Evolutionary conservation across 140 eudicot genomes (phyloP).

Genomic region (Oenanthe javanica): DNA sequence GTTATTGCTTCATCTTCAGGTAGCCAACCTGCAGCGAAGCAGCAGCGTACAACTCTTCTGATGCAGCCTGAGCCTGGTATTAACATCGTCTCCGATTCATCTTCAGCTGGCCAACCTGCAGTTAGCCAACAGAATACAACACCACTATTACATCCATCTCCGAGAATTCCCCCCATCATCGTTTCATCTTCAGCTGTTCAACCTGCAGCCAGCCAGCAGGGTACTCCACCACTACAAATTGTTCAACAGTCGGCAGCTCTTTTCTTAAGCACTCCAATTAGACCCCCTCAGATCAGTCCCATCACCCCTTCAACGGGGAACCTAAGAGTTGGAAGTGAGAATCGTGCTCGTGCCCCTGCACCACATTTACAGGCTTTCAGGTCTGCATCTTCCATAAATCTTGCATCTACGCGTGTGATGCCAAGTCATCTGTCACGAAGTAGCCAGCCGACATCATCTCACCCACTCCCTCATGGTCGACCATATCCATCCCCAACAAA

Average conservation of each 20-base stretch:
- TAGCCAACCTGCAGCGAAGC: not conserved
- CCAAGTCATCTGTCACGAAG: slow-evolving; percentile 23
- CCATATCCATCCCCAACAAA: slow-evolving; percentile 16
- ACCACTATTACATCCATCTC: slow-evolving; percentile 21
- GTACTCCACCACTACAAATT: slow-evolving; percentile 21
- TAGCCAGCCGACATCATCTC: slow-evolving; percentile 18
- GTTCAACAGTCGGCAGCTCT: slow-evolving; percentile 26
- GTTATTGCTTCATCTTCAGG: not conserved
- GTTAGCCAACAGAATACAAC: slow-evolving; percentile 23
- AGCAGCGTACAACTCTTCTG: not conserved
- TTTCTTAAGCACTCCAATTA: slow-evolving; percentile 27
- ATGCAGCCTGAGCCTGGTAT: not conserved
- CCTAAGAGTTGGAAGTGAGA: slow-evolving; percentile 26
- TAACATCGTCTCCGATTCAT: slow-evolving; percentile 1
- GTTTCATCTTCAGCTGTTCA: slow-evolving; percentile 5
- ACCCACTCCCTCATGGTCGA: slow-evolving; percentile 14
- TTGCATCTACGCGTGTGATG: slow-evolving; percentile 5
- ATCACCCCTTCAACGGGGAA: slow-evolving; percentile 22
- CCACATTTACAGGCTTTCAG: slow-evolving; percentile 63
- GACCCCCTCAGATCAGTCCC: slow-evolving; percentile 33
- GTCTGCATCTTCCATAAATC: slow-evolving; percentile 23
- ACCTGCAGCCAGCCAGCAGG: slow-evolving; percentile 22
- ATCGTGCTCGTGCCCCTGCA: slow-evolving; percentile 73
- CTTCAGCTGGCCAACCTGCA: slow-evolving; percentile 14
- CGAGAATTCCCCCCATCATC: not conserved